Percentiles rank a stretch among this genome's conserved stretches.
Conservation (phyloP, 2,329 filamentous ascomycete genomes). For the Pyricularia sp. region DNA sequence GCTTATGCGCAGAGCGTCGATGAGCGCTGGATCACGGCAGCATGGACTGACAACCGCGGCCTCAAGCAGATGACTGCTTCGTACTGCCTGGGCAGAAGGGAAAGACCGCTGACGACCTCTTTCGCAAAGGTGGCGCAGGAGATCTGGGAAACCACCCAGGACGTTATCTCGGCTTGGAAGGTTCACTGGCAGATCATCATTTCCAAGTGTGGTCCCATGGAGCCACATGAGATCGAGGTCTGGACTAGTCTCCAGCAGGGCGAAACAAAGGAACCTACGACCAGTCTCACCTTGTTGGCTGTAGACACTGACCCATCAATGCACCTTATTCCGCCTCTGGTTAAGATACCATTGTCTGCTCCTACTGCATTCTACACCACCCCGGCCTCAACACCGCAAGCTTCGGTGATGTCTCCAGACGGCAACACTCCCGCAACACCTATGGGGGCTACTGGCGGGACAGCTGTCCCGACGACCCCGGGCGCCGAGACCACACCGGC, state of each 20-base stretch:
- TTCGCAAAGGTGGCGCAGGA: conserved; percentile 57
- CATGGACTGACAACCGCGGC: conserved; percentile 70
- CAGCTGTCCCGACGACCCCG: conserved; percentile 10
- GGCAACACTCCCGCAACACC: conserved; percentile 38
- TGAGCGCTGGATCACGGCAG: conserved; percentile 63
- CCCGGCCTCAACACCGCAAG: conserved; percentile 55
- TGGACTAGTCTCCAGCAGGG: conserved; percentile 41
- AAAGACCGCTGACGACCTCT: conserved; percentile 30
- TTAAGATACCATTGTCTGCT: conserved; percentile 30
- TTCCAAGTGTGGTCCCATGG: conserved; percentile 57
- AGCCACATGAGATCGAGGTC: conserved; percentile 48
- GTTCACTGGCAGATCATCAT: conserved; percentile 69
- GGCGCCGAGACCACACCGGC: conserved; percentile 19
- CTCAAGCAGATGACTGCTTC: conserved; percentile 59
- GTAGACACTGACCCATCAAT: conserved; percentile 53
- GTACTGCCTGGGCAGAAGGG: conserved; percentile 54
- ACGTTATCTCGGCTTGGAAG: conserved; percentile 56
- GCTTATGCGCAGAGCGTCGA: conserved; percentile 67
- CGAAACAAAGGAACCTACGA: conserved; percentile 33
- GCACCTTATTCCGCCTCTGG: conserved; percentile 44
- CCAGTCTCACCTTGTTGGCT: conserved; percentile 46
- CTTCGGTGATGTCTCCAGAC: conserved; percentile 47
- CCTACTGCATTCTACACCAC: conserved; percentile 41
- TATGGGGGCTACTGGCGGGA: conserved; percentile 19
- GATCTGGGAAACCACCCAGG: conserved; percentile 65